Conservation (phyloP, 1,284 basidiomycete species). For the Rhizopogon parksii region DNA sequence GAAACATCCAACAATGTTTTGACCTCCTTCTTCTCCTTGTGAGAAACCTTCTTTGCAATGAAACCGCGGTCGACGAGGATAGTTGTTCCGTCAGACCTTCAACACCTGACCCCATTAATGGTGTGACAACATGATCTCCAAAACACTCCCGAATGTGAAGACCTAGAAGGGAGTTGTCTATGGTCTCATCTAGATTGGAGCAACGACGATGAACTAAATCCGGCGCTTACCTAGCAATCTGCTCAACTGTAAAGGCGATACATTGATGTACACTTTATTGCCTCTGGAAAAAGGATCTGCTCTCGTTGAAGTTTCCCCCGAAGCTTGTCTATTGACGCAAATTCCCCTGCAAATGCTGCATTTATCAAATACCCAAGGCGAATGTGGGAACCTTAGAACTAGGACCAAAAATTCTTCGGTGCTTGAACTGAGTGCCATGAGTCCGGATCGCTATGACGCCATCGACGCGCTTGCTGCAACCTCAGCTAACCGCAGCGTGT, state of each 20-base stretch:
- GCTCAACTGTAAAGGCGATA: slow-evolving; percentile 12
- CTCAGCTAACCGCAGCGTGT: slow-evolving; percentile 1
- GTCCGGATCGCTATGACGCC: slow-evolving; percentile 24
- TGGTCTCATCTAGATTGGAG: slow-evolving; percentile 64
- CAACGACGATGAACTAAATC: slow-evolving; percentile 78
- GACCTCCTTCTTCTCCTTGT: slow-evolving; percentile 45
- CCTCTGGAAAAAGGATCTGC: slow-evolving; percentile 74
- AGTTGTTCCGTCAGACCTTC: slow-evolving; percentile 65
- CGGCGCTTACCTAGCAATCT: slow-evolving; percentile 46
- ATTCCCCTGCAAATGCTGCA: slow-evolving; percentile 88
- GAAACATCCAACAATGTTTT: slow-evolving; percentile 34
- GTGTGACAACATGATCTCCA: slow-evolving; percentile 66
- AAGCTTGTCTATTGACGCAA: slow-evolving; percentile 89
- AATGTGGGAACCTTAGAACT: slow-evolving; percentile 85
- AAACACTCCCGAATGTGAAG: slow-evolving; percentile 84
- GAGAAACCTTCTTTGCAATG: slow-evolving; percentile 48
- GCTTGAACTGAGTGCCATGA: slow-evolving; percentile 18
- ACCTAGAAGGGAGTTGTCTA: slow-evolving; percentile 58
- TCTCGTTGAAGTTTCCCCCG: slow-evolving; percentile 83
- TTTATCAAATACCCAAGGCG: slow-evolving; percentile 91
- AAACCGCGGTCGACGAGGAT: slow-evolving; percentile 92
- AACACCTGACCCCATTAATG: slow-evolving; percentile 36
- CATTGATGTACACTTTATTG: slow-evolving; percentile 69
- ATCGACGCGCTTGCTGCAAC: slow-evolving; percentile 4
- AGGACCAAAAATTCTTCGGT: slow-evolving; percentile 51